Evolutionary conservation across 352 stramenopile genomes (phyloP).

Genomic region (Globisporangium abappressorium): DNA sequence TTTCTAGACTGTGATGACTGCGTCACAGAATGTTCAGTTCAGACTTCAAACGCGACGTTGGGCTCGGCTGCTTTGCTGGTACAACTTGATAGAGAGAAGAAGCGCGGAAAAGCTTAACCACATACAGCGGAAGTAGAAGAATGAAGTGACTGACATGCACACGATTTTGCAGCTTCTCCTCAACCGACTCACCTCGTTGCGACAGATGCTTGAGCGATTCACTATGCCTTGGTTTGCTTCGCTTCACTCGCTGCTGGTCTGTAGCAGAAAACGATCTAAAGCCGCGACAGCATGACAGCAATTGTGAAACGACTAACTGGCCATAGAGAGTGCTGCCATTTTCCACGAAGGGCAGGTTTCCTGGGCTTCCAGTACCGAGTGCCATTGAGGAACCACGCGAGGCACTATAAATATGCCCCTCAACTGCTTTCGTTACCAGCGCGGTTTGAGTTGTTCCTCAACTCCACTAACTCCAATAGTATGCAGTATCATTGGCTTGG

Average conservation of each 20-base stretch:
- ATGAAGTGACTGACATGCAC: constrained; percentile 19
- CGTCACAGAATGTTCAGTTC: constrained; percentile 15
- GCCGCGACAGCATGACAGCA: background rate
- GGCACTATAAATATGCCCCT: constrained; percentile 14
- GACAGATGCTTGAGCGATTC: constrained; percentile 1
- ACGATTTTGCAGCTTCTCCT: constrained; percentile 7
- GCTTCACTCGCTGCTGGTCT: background rate
- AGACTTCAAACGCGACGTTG: constrained; percentile 9
- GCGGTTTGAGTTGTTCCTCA: background rate
- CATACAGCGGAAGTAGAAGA: constrained; percentile 23
- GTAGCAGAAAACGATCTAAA: constrained; percentile 11
- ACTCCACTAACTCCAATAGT: background rate
- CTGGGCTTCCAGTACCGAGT: background rate
- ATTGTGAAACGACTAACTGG: constrained; percentile 18
- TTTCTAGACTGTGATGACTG: constrained; percentile 14
- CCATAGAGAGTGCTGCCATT: constrained; percentile 14
- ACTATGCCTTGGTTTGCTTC: background rate
- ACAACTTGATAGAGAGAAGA: constrained; percentile 2
- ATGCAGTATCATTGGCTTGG: background rate
- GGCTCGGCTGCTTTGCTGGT: background rate
- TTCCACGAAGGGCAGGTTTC: constrained; percentile 16
- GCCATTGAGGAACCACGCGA: constrained; percentile 23
- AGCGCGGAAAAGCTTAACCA: constrained; percentile 20
- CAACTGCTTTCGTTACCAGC: constrained; percentile 10
- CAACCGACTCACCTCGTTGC: constrained; percentile 2